phyloP scores from a whole-genome alignment of 2,329 filamentous ascomycete species.

The Phaeosphaeria sp. region DNA sequence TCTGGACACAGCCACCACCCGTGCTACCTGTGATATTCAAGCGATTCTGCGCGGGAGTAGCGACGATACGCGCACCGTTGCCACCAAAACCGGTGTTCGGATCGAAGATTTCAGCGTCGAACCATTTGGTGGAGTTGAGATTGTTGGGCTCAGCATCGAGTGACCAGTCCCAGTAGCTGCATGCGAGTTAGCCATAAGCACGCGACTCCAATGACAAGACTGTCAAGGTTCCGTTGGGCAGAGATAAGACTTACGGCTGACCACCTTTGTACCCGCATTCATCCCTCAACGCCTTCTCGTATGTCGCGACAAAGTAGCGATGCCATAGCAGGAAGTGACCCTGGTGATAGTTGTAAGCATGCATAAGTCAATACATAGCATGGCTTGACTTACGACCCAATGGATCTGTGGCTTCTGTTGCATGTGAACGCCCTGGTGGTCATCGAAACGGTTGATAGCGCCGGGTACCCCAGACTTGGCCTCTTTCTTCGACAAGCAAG shows the following conservation, averaged over 20 bases:
- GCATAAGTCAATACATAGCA: background rate
- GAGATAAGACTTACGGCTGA: conserved; percentile 41
- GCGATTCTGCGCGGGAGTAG: conserved; percentile 30
- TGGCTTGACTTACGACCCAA: conserved; percentile 14
- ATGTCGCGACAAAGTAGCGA: conserved; percentile 29
- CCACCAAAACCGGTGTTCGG: conserved; percentile 43
- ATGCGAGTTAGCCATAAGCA: background rate
- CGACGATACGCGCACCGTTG: conserved; percentile 39
- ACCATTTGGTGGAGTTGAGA: conserved; percentile 16
- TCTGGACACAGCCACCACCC: conserved; percentile 42
- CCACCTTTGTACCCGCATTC: conserved; percentile 32
- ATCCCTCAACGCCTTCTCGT: conserved; percentile 27
- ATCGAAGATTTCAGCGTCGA: conserved; percentile 28
- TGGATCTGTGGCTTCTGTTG: conserved; percentile 31
- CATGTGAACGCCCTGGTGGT: conserved; percentile 31
- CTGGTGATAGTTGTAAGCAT: background rate
- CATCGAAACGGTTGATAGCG: conserved; percentile 32
- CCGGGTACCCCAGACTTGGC: conserved; percentile 23
- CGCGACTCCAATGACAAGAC: background rate
- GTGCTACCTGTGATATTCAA: conserved; percentile 34
- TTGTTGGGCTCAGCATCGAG: conserved; percentile 26
- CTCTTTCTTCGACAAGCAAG: conserved; percentile 24
- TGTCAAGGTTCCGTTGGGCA: background rate
- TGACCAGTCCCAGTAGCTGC: conserved; percentile 35
- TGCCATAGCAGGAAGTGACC: conserved; percentile 34